These are phyloP conservation scores for Onygena corvina DNA, from an alignment of 2,329 filamentous ascomycete species.

Conservation along the genomic window DNA sequence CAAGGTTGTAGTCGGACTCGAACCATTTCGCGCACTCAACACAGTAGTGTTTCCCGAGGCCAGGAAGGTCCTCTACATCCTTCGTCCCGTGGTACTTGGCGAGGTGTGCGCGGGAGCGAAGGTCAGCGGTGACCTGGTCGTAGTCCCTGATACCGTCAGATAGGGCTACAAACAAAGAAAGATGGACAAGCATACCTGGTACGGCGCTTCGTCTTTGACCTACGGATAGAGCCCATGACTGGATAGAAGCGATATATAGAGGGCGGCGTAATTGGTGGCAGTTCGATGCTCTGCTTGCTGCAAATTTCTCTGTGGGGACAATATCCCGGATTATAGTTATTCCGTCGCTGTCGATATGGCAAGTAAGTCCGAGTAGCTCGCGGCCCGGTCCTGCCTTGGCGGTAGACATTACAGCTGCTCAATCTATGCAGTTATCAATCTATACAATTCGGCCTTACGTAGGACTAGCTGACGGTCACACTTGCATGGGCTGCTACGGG, in stretches of 20 bases:
- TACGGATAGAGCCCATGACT: conserved; percentile 53
- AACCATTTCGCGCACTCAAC: conserved; percentile 94
- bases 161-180: conserved; percentile 26
- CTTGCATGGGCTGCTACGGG: too few relatives aligned
- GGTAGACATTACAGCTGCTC: too few relatives aligned
- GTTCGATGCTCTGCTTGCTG: not conserved
- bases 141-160: conserved; percentile 58
- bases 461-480: too few relatives aligned
- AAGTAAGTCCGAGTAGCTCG: too few relatives aligned
- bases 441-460: too few relatives aligned
- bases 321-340: not conserved
- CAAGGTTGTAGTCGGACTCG: conserved; percentile 66
- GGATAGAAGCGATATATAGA: not conserved
- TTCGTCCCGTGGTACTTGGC: conserved; percentile 66
- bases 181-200: conserved; percentile 42
- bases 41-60: conserved; percentile 76
- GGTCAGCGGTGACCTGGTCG: conserved; percentile 80
- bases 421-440: too few relatives aligned
- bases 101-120: conserved; percentile 67
- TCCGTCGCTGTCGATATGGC: not conserved
- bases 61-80: conserved; percentile 74
- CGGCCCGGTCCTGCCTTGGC: too few relatives aligned
- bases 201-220: conserved; percentile 62
- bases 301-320: not conserved
- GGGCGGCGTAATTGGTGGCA: not conserved